Base-by-base conservation (phyloP, 352 stramenopile species). In the Pythium phragmitis region DNA sequence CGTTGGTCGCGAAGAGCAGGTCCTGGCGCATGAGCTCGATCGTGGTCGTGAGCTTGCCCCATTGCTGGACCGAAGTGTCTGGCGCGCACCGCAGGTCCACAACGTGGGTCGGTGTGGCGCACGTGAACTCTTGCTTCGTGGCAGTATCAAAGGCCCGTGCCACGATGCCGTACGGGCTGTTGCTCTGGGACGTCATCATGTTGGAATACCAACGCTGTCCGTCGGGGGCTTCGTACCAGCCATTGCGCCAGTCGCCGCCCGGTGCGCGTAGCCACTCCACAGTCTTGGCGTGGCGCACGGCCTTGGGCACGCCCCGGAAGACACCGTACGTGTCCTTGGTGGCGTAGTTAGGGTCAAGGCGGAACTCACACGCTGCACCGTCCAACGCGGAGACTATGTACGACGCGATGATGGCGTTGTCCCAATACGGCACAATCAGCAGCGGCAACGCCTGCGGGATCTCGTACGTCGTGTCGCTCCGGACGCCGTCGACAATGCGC, bases 351-450 rank as follows among this genome's bases (percentile, higher is more conserved):
- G 26, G 26, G 26, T 30, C 26, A 5, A 30, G 26, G 67, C 28
- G 81, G 69, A 56, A 77, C 67, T 17, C 76, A 85, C 1, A 74
- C 69, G 5, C 60, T 71, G 47, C 26, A 5, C 76, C 76, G 39
- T 85, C 72, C 26, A 11, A 46, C 2, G 65, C 69, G 19, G 76
- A 74, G 7, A 79, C 60, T 26, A 58, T 60, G 51, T 75, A 78
- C 11, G 72, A 66, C 7, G 70, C 70, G 41, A 68, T 58, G 5
- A 67, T 60, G 6, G 68, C 71, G 28, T 76, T 80, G 52, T 85
- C 74, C 76, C 74, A 79, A 61, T 66, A 82, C 13, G 76, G 76
- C 65, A 81, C 66, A 51, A 85, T 67, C 30, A 82, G n/a, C n/a
- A 82, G 60, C 0, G 76, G 74, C 45, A 85, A 23, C 7, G 74